Evolutionary conservation across 345 rosid genomes (phyloP).

Genomic region (Ceriops decandra): DNA sequence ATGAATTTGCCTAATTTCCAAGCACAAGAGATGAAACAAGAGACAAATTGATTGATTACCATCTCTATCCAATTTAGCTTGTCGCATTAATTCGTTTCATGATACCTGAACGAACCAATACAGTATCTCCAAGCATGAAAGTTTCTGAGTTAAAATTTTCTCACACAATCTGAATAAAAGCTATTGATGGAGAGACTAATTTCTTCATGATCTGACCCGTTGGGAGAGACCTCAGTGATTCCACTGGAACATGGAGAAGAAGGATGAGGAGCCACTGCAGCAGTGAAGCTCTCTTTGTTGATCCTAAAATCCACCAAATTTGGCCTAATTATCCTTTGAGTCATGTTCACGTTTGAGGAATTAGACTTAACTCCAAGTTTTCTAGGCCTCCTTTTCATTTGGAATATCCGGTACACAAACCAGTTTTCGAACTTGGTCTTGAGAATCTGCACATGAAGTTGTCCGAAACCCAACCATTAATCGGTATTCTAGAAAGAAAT

Average conservation of each 20-base stretch:
- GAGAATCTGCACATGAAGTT: conserved; percentile 33
- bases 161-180: neutral
- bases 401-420: conserved; percentile 59
- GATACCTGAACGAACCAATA: too few relatives aligned
- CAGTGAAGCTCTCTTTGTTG: conserved; percentile 23
- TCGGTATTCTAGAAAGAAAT: neutral
- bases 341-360: conserved; percentile 5
- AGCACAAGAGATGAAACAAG: neutral
- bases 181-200: conserved; percentile 9
- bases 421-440: conserved; percentile 45
- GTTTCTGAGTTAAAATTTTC: neutral
- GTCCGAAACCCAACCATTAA: conserved; percentile 11
- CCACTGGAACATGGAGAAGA: conserved; percentile 58
- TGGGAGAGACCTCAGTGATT: conserved; percentile 26
- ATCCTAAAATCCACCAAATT: conserved; percentile 30
- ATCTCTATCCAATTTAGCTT: neutral
- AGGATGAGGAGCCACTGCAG: conserved; percentile 43
- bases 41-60: conserved; percentile 6
- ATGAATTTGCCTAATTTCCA: conserved; percentile 19
- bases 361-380: conserved; percentile 16
- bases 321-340: conserved; percentile 4
- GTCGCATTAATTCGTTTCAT: neutral
- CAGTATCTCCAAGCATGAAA: neutral
- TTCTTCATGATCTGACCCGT: conserved; percentile 37
- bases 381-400: conserved; percentile 44